Evolutionary conservation across 768 basidiomycete species (phyloP), one percentile per base, ranked within the genome.

Genomic region (Brasilioporus rufonigricans): DNA sequence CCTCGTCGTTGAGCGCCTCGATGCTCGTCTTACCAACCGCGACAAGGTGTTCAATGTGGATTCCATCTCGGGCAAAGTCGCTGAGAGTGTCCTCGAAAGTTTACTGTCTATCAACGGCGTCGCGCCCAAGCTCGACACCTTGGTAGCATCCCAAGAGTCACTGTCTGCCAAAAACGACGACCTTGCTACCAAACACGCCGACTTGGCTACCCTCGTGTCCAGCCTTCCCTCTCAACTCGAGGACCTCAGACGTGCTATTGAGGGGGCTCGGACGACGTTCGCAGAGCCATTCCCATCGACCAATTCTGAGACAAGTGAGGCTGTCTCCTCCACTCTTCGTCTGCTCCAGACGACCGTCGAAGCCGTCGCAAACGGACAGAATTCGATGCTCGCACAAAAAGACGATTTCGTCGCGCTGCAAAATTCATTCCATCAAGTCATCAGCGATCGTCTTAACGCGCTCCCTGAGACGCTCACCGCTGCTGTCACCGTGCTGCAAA

Each of bases 1-100:
- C 65, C 80, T 93, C 27, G 91, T 93, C 2, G 88, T 93, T 9
- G 91, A 91, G 66, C 83, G 91, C 26, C 77, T 93, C 12, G 88
- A 92, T 62, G 87, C 91, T 12, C 83, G 90, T 19, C 77, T 93
- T 45, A 81, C 89, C 35, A 85, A 90, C 26, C 80, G 91, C 10
- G 91, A 93, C 68, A 84, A 86, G 64, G 68, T 80, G 7, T 80
- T 87, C 62, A 87, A 82, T 61, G 71, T 83, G 18, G 87, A 90
- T 36, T 70, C 72, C 4, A 68, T 91, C 43, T 76, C 81, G 1
- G 66, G 70, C 26, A 86, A 76, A 59, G 77, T 92, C 7, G 69
- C 74, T 2, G 84, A 88, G 45, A 72, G 77, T 33, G 70, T 91
- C 1, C 71, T 75, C 3, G 72, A 67, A 23, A 64, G 77, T 5